These are phyloP conservation scores for Hypomontagnella monticulosa DNA, from an alignment of 495 filamentous ascomycete species.

Conservation along the genomic window DNA sequence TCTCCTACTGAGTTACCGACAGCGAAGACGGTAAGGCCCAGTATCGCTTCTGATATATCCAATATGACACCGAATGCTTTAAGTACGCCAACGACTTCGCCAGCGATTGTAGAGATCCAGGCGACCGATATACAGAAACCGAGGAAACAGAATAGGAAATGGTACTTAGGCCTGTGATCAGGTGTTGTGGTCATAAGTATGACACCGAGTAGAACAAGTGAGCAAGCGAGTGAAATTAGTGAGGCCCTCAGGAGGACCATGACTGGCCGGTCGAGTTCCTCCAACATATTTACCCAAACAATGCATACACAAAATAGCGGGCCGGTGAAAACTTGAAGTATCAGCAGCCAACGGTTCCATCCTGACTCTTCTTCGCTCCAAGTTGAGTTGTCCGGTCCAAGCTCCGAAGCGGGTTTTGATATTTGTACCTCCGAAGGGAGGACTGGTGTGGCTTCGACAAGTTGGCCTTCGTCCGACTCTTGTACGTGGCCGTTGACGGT, in stretches of 20 bases:
- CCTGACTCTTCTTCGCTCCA: conserved; percentile 51
- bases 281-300: conserved; percentile 74
- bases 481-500: conserved; percentile 3
- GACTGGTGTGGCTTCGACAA: conserved; percentile 4
- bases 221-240: conserved; percentile 75
- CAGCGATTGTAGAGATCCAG: conserved; percentile 96
- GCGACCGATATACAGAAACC: conserved; percentile 92
- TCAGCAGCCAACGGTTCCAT: conserved; percentile 92
- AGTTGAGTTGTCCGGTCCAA: conserved; percentile 40
- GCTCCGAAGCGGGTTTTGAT: conserved; percentile 39
- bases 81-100: conserved; percentile 94
- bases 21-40: conserved; percentile 95
- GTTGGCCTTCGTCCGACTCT: conserved; percentile 6
- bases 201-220: conserved; percentile 68
- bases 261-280: conserved; percentile 55
- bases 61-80: conserved; percentile 94
- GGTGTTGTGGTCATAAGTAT: conserved; percentile 71
- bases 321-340: conserved; percentile 84
- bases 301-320: conserved; percentile 84
- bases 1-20: conserved; percentile 96
- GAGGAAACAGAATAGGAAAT: conserved; percentile 80
- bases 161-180: conserved; percentile 68
- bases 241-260: conserved; percentile 65
- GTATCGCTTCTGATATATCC: conserved; percentile 92
- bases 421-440: conserved; percentile 26